A percentile compares a stretch with the other conserved stretches of the same genome.
phyloP scores from a whole-genome alignment of 164 flowering plant species.

The Nymphaea thermarum region DNA sequence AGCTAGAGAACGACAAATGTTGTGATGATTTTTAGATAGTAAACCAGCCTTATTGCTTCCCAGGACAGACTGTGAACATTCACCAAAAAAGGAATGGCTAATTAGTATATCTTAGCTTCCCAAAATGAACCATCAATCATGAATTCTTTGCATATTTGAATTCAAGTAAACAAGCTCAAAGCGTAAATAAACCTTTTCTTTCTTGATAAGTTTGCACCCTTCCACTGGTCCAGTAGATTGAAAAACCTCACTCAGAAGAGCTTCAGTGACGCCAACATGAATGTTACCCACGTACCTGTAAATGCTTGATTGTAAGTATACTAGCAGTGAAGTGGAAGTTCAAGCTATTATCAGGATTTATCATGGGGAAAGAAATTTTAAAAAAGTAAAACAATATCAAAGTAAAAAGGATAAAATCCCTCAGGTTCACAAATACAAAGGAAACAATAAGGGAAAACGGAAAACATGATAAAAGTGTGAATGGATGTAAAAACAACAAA shows the following conservation, averaged over 20 bases:
- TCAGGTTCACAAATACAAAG: no score
- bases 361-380: not conserved
- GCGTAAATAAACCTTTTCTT: constrained; percentile 16
- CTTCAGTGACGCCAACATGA: constrained; percentile 27
- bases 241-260: constrained; percentile 58
- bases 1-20: no score
- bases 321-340: no score
- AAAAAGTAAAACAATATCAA: not conserved
- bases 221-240: constrained; percentile 23
- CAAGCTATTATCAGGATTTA: not conserved
- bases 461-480: not conserved
- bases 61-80: no score
- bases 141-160: not conserved
- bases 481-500: no score
- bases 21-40: no score
- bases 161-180: not conserved
- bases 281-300: constrained; percentile 25
- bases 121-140: not conserved
- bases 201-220: constrained; percentile 26
- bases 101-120: not conserved
- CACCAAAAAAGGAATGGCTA: no score
- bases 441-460: not conserved
- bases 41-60: no score
- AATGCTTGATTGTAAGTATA: not conserved
- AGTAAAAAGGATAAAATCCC: not conserved